A percentile compares a stretch with the other conserved stretches of the same genome.
Evolutionary conservation across 2,329 filamentous ascomycete genomes (phyloP).

Genomic region (Claviceps digitariae): DNA sequence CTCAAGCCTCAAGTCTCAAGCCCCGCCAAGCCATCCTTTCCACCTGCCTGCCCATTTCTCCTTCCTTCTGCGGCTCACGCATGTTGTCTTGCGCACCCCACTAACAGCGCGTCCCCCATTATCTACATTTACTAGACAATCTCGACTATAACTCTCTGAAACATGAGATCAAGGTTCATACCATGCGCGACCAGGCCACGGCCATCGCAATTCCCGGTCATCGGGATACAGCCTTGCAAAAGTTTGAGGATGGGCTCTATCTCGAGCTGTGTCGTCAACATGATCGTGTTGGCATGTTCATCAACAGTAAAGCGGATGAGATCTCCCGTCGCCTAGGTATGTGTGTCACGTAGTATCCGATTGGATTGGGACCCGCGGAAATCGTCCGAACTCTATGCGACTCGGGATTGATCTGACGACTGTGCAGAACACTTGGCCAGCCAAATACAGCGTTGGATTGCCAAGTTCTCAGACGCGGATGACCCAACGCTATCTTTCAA

Average conservation of each 20-base stretch:
- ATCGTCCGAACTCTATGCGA: not conserved
- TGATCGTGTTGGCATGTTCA: slow-evolving; percentile 64
- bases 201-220: slow-evolving; percentile 66
- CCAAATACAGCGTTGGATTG: slow-evolving; percentile 32
- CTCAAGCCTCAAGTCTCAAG: not conserved
- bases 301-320: slow-evolving; percentile 68
- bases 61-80: not conserved
- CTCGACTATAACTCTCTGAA: slow-evolving; percentile 84
- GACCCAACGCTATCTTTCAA: slow-evolving; percentile 24
- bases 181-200: slow-evolving; percentile 53
- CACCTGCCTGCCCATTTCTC: not conserved
- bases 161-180: slow-evolving; percentile 69
- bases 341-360: slow-evolving; percentile 11
- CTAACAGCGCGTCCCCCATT: not conserved
- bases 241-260: slow-evolving; percentile 62
- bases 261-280: slow-evolving; percentile 60
- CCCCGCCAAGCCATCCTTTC: not conserved
- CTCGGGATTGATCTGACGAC: not conserved
- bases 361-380: not conserved
- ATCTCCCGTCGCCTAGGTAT: slow-evolving; percentile 55
- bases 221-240: slow-evolving; percentile 40
- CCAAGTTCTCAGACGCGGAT: slow-evolving; percentile 27
- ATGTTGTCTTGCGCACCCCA: not conserved
- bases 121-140: slow-evolving; percentile 49
- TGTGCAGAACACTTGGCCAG: slow-evolving; percentile 33